phyloP scores from a whole-genome alignment of 805 yeast genomes.

The Priceomyces carsonii region DNA sequence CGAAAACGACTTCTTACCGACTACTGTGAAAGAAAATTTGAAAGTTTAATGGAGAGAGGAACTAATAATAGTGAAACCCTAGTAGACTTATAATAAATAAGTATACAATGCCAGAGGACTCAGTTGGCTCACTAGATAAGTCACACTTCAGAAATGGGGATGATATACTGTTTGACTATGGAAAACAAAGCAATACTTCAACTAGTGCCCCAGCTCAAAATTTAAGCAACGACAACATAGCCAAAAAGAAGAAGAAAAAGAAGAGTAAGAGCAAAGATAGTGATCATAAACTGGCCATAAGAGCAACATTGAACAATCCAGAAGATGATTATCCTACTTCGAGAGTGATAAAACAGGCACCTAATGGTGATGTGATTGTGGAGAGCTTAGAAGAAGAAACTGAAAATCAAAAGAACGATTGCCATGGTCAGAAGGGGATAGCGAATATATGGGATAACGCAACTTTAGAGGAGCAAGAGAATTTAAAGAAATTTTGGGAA shows the following conservation, averaged over 20 bases:
- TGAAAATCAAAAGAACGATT: constrained; percentile 9
- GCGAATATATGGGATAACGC: constrained; percentile 48
- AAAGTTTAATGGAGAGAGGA: too few species aligned
- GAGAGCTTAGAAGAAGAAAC: constrained; percentile 47
- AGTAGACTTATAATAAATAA: constrained; percentile 1
- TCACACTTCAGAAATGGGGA: constrained; percentile 30
- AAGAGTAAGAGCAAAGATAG: constrained; percentile 22
- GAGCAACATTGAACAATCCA: constrained; percentile 55
- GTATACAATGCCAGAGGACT: constrained; percentile 9
- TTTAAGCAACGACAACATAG: constrained; percentile 1
- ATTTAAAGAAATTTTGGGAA: constrained; percentile 65
- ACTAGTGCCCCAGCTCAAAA: constrained; percentile 7
- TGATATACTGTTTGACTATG: constrained; percentile 34
- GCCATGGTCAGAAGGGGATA: constrained; percentile 9
- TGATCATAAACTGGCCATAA: constrained; percentile 13
- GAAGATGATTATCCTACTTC: constrained; percentile 70
- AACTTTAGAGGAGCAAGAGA: constrained; percentile 50
- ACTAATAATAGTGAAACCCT: not conserved
- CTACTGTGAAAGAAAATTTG: constrained; percentile 5
- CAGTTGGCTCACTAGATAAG: constrained; percentile 9
- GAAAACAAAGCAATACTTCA: constrained; percentile 3
- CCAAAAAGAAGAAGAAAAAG: constrained; percentile 34
- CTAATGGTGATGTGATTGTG: constrained; percentile 77
- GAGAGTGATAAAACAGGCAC: constrained; percentile 65
- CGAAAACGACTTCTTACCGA: constrained; percentile 2